Evolutionary conservation across 257 asterid species (phyloP), one percentile per base, ranked within the genome.

Genomic region (Leptodermis oblonga): DNA sequence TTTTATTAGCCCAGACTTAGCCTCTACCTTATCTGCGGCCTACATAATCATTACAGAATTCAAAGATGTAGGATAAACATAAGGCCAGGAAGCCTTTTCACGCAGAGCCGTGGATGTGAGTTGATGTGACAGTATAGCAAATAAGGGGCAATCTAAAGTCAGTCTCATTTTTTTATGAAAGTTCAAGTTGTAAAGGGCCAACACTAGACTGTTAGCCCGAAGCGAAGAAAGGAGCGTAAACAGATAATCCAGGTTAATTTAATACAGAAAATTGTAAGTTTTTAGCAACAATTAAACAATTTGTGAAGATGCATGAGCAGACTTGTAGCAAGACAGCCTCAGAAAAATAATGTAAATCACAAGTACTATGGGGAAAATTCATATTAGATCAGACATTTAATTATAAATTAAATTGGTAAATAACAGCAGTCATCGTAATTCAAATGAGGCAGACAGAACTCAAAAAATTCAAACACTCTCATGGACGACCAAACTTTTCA

Each of bases 11-110:
- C 98, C 98, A 0, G 90, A 83, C 39, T 75, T 76, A 65, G 85
- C 86, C 82, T 66, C 88, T 5, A 43, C 73, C 74, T 80, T 86
- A 79, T 92, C 98, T 30, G 92, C 83, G 61, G 97, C 92, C 98
- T 92, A 56, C 45, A 79, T 11, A 33, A 71, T 45, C n/a, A 73
- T 54, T n/a, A 45, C 36, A 45, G 12, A 33, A 64, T 69, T 59
- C 28, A 23, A 62, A 28, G 22, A 7, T 34, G 37, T 30, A 30
- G 36, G 42, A 56, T 13, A 46, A 46, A 46, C 52, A 46, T 17
- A 26, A 3, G 30, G 30, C 26, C 56, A 26, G 6, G 62, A 25
- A 52, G 26, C 30, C 23, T 20, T 34, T 55, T 55, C n/a, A 30
- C 23, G 13, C 37, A 25, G 62, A 55, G 8, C 25, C 26, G 62